These are phyloP conservation scores for Aspergillus ruber DNA, from an alignment of 2,329 filamentous ascomycete species.

Conservation along the genomic window DNA sequence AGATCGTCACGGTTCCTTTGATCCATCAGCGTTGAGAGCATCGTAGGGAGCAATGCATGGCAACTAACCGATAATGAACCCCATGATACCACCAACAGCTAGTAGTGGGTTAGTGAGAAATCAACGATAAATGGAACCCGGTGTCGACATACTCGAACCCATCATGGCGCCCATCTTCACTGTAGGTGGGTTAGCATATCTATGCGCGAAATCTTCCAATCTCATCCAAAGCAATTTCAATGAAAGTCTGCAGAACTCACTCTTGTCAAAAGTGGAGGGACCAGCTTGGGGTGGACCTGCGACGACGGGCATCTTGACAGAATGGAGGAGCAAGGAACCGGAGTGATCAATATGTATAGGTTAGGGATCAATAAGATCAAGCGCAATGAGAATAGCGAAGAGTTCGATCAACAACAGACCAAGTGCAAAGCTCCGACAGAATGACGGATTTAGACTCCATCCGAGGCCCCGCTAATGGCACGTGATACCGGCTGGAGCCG, in stretches of 20 bases:
- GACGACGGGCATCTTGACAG: constrained; percentile 49
- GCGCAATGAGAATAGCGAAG: neutral
- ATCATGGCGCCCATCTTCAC: constrained; percentile 99
- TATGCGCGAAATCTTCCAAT: neutral
- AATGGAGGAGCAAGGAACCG: neutral
- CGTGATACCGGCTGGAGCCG: neutral
- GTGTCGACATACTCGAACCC: constrained; percentile 74
- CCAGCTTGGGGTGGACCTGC: constrained; percentile 49
- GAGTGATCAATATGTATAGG: neutral
- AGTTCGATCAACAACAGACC: neutral
- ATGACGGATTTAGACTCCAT: neutral
- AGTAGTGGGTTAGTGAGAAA: constrained; percentile 14
- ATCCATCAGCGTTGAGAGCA: constrained; percentile 3
- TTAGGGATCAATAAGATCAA: neutral
- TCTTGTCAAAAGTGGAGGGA: constrained; percentile 65
- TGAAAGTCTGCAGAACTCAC: constrained; percentile 40
- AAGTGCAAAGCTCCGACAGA: neutral
- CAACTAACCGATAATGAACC: constrained; percentile 87
- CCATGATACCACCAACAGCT: constrained; percentile 95
- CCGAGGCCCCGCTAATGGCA: neutral
- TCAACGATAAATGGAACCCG: constrained; percentile 4
- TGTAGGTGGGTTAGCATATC: constrained; percentile 39
- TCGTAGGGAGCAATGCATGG: neutral
- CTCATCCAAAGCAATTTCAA: neutral
- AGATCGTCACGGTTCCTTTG: constrained; percentile 83